Evolutionary conservation across 805 yeast species (phyloP), one percentile per base, ranked within the genome.

Genomic region (Yarrowia sp.): DNA sequence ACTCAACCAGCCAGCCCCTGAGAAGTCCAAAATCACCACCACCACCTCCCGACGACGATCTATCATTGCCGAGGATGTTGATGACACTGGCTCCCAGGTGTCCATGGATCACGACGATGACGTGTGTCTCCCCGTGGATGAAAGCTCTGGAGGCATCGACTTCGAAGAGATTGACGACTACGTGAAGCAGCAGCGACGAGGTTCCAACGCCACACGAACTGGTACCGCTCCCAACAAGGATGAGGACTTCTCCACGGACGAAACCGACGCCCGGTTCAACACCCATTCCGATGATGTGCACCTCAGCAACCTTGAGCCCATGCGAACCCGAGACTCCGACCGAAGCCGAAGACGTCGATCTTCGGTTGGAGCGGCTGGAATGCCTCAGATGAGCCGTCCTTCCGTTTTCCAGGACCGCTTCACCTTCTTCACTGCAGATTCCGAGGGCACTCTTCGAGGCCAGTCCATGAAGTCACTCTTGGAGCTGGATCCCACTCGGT

Each of bases 91-190:
- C 21, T 73, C 78, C 9, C 71, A 71, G 40, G 69, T 68, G 32
- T 68, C 73, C 19, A 64, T 73, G 4, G 96, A 90, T 70, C 97
- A 92, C 73, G 90, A 97, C 0, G 91, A 92, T 73, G 98, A 93
- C 82, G 99, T 93, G 49, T 93, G 98, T 80, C 92, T 92, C 76
- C 98, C 98, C 1, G 88, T 91, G 90, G 86, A 89, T 4, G 88
- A 87, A 67, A 79, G 84, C 59, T 65, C 62, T 26, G 69, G 83
- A 46, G 97, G 96, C 17, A 90, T 95, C 69, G 97, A 93, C 75
- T 91, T 93, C 71, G 91, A 86, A 71, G 98, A 92, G 71, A 83
- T 93, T 69, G 97, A 90, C 66, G 95, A 89, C 69, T 90, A 88
- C 72, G 85, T 88, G 48, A 79, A 80, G 62, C 35, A 24, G 28